phyloP scores from a whole-genome alignment of 176 grass and related monocot genomes.

The Pharus latifolius region DNA sequence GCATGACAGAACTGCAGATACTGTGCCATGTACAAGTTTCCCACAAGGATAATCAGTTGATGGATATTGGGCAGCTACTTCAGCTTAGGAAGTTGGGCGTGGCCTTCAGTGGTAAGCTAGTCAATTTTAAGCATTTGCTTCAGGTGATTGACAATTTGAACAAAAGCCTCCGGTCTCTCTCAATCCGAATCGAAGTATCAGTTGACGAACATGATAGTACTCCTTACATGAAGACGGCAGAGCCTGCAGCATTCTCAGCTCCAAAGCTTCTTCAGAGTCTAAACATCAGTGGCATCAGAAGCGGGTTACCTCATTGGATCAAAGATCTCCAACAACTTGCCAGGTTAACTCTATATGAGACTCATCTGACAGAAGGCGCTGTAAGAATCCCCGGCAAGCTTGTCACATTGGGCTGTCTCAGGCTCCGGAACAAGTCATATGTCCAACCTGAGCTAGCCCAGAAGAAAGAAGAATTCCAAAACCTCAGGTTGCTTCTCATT shows the following conservation, averaged over 20 bases:
- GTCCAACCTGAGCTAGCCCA: too few species aligned
- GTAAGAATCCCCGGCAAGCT: not conserved
- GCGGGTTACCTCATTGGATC: not conserved
- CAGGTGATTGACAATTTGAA: not conserved
- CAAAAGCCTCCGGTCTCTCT: not conserved
- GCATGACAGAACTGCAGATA: not conserved
- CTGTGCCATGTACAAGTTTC: not conserved
- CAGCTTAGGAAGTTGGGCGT: slow-evolving; percentile 1
- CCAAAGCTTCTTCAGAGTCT: not conserved
- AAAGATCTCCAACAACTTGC: not conserved
- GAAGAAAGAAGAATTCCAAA: too few species aligned
- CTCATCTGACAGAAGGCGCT: not conserved
- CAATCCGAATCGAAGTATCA: not conserved
- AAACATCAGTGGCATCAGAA: not conserved
- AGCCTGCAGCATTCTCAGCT: not conserved
- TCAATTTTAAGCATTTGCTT: not conserved
- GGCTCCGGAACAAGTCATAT: too few species aligned
- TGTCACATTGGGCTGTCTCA: too few species aligned
- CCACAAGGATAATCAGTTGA: not conserved
- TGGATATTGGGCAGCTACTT: not conserved
- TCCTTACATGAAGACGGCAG: not conserved
- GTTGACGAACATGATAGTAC: not conserved
- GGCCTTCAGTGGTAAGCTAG: not conserved
- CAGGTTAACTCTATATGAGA: not conserved
- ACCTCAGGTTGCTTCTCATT: too few species aligned